Conservation (phyloP, 805 yeast species). For the Yamadazyma takamatsuzukensis region DNA sequence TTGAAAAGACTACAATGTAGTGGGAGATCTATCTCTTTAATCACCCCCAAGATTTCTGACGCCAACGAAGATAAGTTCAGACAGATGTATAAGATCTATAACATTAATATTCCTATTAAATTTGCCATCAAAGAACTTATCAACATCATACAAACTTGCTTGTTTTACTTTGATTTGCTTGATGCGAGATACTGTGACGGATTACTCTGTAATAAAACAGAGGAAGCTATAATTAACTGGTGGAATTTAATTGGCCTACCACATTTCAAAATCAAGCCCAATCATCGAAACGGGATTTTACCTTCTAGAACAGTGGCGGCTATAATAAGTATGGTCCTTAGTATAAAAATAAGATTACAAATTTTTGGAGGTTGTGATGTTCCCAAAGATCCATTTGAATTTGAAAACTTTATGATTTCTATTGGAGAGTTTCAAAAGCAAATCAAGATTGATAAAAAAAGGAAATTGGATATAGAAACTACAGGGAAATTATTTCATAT, state of each 20-base stretch:
- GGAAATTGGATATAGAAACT: conserved; percentile 58
- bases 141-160: conserved; percentile 66
- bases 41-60: conserved; percentile 63
- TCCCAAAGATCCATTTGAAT: conserved; percentile 83
- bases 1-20: conserved; percentile 76
- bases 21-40: conserved; percentile 75
- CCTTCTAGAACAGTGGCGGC: conserved; percentile 74
- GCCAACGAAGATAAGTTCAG: conserved; percentile 80
- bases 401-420: conserved; percentile 61
- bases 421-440: conserved; percentile 79
- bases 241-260: conserved; percentile 71
- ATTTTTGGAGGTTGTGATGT: conserved; percentile 42
- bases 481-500: conserved; percentile 30
- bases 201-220: conserved; percentile 72
- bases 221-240: conserved; percentile 70
- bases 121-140: conserved; percentile 76
- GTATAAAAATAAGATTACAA: conserved; percentile 60
- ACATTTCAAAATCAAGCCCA: conserved; percentile 39
- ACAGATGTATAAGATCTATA: conserved; percentile 62
- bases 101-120: conserved; percentile 46
- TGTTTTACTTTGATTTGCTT: conserved; percentile 73
- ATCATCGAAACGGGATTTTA: conserved; percentile 50
- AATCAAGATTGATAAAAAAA: conserved; percentile 46
- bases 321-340: conserved; percentile 69
- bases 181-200: conserved; percentile 79